Evolutionary conservation across 192 early-diverging fungal genomes (phyloP).

Genomic region (Diversispora eburnea): DNA sequence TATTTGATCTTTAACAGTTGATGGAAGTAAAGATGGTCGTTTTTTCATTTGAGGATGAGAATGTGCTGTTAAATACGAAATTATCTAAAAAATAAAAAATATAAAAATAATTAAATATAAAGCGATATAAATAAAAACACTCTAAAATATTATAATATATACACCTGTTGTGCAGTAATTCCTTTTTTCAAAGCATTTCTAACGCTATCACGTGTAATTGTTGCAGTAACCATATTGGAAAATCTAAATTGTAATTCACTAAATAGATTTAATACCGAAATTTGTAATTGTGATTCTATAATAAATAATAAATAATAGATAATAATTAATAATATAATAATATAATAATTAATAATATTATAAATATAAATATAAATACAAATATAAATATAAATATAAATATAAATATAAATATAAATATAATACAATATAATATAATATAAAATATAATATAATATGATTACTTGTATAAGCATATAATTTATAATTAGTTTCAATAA

Average conservation of each 20-base stretch:
- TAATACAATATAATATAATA: background rate
- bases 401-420: too few species aligned
- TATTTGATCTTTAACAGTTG: slow-evolving; percentile 94
- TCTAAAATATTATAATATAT: background rate
- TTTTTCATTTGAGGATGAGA: slow-evolving; percentile 93
- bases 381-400: background rate
- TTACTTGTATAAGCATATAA: slow-evolving; percentile 91
- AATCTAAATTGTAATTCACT: slow-evolving; percentile 79
- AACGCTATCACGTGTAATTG: slow-evolving; percentile 83
- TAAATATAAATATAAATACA: background rate
- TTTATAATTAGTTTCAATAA: slow-evolving; percentile 93
- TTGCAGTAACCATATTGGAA: slow-evolving; percentile 87
- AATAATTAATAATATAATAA: background rate
- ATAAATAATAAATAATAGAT: slow-evolving; percentile 12
- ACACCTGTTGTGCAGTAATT: slow-evolving; percentile 86
- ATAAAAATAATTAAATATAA: background rate
- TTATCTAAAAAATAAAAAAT: slow-evolving; percentile 56
- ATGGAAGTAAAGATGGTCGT: slow-evolving; percentile 73
- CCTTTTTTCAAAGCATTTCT: slow-evolving; percentile 78
- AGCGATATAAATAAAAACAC: background rate
- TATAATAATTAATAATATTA: background rate
- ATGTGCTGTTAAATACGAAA: slow-evolving; percentile 81
- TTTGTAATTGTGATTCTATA: slow-evolving; percentile 85
- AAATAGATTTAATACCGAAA: slow-evolving; percentile 89
- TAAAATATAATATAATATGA: too few species aligned